phyloP scores from a whole-genome alignment of 1,139 yeast genomes.

The Keqinozyma sinolaborantium region DNA sequence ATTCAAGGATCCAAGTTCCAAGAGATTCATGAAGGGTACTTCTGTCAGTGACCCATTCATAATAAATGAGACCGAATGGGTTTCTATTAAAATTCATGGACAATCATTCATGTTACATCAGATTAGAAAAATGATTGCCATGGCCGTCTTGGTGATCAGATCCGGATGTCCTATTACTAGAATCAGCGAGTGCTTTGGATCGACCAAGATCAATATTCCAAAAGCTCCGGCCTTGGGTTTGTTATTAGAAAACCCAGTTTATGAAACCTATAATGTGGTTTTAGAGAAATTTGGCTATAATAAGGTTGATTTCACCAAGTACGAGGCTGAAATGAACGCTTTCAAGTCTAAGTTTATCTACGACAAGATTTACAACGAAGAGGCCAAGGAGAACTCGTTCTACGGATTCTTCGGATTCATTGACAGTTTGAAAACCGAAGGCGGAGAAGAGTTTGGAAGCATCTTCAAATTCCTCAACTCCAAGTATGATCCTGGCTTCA shows the following conservation, averaged over 20 bases:
- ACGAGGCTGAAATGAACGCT: conserved; percentile 66
- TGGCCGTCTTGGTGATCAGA: conserved; percentile 84
- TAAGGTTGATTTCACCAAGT: conserved; percentile 66
- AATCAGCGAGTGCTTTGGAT: conserved; percentile 74
- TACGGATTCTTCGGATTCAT: conserved; percentile 87
- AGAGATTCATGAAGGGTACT: conserved; percentile 75
- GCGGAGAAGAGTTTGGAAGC: conserved; percentile 14
- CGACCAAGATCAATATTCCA: conserved; percentile 80
- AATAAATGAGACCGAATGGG: conserved; percentile 94
- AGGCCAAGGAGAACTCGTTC: conserved; percentile 80
- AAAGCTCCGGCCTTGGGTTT: conserved; percentile 97
- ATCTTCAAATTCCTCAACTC: conserved; percentile 80
- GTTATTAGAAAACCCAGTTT: conserved; percentile 86
- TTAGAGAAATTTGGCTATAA: conserved; percentile 79
- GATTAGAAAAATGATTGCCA: conserved; percentile 95
- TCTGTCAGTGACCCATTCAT: conserved; percentile 88
- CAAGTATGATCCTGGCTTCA: conserved; percentile 27
- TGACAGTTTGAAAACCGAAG: conserved; percentile 58
- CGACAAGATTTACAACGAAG: conserved; percentile 89
- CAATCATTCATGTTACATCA: conserved; percentile 98
- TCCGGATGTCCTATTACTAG: conserved; percentile 79
- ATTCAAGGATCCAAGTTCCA: conserved; percentile 83
- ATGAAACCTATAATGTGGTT: conserved; percentile 75
- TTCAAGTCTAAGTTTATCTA: conserved; percentile 88
- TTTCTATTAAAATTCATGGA: conserved; percentile 93